Base-by-base conservation (phyloP, 2,329 filamentous ascomycete genomes). In the Meredithiella fracta region DNA sequence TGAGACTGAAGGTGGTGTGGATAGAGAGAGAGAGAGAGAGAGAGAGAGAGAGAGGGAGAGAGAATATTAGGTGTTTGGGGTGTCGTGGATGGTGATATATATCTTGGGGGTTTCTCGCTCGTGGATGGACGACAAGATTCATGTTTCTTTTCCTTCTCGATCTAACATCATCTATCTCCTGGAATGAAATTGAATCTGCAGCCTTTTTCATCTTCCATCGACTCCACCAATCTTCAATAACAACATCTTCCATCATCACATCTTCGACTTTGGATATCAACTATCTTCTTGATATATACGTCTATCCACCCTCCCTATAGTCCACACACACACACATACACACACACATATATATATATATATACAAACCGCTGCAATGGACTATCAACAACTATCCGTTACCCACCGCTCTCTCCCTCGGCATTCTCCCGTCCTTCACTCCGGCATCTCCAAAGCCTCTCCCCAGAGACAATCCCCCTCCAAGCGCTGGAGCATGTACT, bases 401-500 rank as follows among this genome's bases (percentile, higher is more conserved):
- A 11, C 17, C 3, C 20, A 8, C 8, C 6, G 44, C 3, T 7
- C 29, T 26, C 38, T 17, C 5, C 55, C 50, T 37, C 56, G 56
- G 20, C 56, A 38, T 23, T 58, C 56, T 2, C 56, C 56, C 51
- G 52, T 58, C 11, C 37, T 58, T 34, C 53, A 54, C 47, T 54
- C 51, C 47, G 47, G 51, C 47, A 58, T 58, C 47, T n/a, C 47
- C 44, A 58, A 58, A 26, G n/a, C 38, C 22, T 54, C 50, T 31
- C 42, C 52, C 14, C 52, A 54, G 23, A 54, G 51, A 40, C 47
- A 51, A 15, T 58, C 52, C 2, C 56, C 52, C 29, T 54, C 56
- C 44, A 54, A 58, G 44, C 56, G 56, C 37, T 54, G 56, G 56
- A 54, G 51, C 47, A 58, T 58, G 56, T 58, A 58, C 26, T 51